Conservation (phyloP, 352 stramenopile species). For the Elongisporangium senticosum region DNA sequence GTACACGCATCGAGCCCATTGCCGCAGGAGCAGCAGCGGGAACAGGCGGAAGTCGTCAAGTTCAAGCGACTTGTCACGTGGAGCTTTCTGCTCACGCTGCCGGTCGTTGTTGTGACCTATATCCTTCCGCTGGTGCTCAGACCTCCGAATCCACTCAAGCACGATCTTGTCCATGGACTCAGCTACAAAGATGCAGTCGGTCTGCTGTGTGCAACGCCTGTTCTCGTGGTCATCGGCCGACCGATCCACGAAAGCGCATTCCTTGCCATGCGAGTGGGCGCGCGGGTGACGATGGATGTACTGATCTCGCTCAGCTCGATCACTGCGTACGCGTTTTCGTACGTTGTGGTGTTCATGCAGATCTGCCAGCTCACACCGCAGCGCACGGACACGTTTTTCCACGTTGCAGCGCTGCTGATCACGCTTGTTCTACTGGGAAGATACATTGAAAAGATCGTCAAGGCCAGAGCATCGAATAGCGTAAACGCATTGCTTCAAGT, state of each 20-base stretch:
- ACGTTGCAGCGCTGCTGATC: conserved; percentile 60
- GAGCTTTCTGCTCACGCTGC: conserved; percentile 52
- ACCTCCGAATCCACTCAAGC: conserved; percentile 1
- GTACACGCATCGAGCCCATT: conserved; percentile 47
- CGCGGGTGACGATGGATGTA: conserved; percentile 71
- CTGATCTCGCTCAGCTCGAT: conserved; percentile 71
- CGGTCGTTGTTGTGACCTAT: conserved; percentile 55
- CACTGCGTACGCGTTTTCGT: conserved; percentile 59
- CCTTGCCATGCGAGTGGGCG: conserved; percentile 48
- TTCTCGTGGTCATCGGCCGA: conserved; percentile 49
- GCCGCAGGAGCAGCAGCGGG: conserved; percentile 25
- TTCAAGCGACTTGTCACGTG: conserved; percentile 40
- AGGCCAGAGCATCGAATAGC: conserved; percentile 61
- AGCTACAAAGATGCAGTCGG: conserved; percentile 48
- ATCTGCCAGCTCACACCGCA: conserved; percentile 20
- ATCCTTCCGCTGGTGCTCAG: conserved; percentile 32
- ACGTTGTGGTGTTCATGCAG: conserved; percentile 22
- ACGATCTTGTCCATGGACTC: conserved; percentile 30
- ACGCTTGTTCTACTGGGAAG: conserved; percentile 68
- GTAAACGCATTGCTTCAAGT: conserved; percentile 61
- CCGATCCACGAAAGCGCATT: conserved; percentile 73
- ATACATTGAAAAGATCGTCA: conserved; percentile 73
- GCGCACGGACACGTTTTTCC: conserved; percentile 63
- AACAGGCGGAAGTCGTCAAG: conserved; percentile 33
- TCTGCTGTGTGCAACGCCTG: conserved; percentile 58